phyloP scores from a whole-genome alignment of 495 filamentous ascomycete genomes.

The Aspergillus saccharolyticus region DNA sequence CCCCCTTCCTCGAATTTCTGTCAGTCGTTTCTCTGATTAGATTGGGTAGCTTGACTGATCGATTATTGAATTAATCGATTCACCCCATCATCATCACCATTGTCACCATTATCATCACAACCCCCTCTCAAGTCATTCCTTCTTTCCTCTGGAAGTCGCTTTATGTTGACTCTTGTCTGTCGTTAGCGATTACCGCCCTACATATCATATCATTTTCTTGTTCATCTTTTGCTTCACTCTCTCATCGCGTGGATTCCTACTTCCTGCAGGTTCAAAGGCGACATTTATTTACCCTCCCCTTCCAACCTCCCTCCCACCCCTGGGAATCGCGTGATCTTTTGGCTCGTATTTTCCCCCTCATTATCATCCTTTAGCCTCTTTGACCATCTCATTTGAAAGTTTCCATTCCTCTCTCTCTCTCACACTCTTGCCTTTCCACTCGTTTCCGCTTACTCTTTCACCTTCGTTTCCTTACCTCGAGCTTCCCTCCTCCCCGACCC shows the following conservation, averaged over 20 bases:
- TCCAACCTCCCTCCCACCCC: background rate
- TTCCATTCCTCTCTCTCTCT: slow-evolving; percentile 2
- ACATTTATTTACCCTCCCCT: too few species aligned
- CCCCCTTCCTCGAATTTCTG: slow-evolving; percentile 1
- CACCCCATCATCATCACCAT: background rate
- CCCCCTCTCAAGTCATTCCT: background rate
- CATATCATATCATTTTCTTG: background rate
- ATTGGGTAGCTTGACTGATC: background rate
- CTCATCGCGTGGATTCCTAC: background rate
- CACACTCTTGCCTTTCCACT: background rate
- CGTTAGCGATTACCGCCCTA: background rate
- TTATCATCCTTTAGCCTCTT: background rate
- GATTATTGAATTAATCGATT: background rate
- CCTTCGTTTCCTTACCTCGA: background rate
- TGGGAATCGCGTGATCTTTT: background rate
- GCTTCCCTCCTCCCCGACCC: background rate
- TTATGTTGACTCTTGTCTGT: slow-evolving; percentile 2
- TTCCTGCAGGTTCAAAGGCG: background rate
- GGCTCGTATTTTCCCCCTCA: slow-evolving; percentile 6
- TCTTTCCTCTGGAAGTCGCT: background rate
- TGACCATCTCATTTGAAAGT: background rate
- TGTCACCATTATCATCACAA: too few species aligned
- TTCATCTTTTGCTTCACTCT: background rate
- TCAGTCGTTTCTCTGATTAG: background rate
- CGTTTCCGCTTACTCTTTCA: background rate